Evolutionary conservation across 73 alveolate genomes (phyloP), one percentile per base, ranked within the genome.

Genomic region (Tetrahymena thermophila): DNA sequence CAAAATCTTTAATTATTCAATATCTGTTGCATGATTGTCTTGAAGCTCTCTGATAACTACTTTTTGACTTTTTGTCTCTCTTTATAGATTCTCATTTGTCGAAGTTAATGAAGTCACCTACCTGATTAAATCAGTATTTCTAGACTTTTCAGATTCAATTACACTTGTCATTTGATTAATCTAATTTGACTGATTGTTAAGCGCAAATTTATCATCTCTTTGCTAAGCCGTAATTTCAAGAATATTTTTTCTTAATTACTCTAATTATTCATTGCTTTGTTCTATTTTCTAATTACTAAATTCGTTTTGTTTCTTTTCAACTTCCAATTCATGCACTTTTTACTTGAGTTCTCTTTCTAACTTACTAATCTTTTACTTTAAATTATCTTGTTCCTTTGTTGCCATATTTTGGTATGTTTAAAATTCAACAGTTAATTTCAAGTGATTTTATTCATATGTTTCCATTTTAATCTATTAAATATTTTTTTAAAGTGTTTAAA

Each of bases 401-500:
- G 83, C 84, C 56, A 43, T 38, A 10, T 85, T 85, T 85, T 43
- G 21, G 34, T 42, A 85, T n/a, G 83, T 43, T 23, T 43, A 42
- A 42, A 42, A 42, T 21, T 34, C 93, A 21, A 23, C 96, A 19
- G 56, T 85, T 84, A 38, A 42, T 94, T 85, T 94, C n/a, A 94
- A 42, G 40, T 35, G 44, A 19, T 34, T 94, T 95, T 40, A 94
- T 84, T 50, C 94, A 85, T 35, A 94, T 43, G n/a, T 44, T 94
- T 35, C 42, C 93, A n/a, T 42, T 25, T 43, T 85, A 85, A 94
- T 85, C 43, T 38, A 34, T 19, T 35, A 50, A 19, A 50, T 50
- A 50, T 19, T 50, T 19, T 50, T 43, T 5, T 6, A 37, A 37
- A 37, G 9, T 43, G 23, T 14, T 43, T 50, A 50, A 50, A 5